Conservation (phyloP, 306 rosid genomes). For the Corylus heterophylla region DNA sequence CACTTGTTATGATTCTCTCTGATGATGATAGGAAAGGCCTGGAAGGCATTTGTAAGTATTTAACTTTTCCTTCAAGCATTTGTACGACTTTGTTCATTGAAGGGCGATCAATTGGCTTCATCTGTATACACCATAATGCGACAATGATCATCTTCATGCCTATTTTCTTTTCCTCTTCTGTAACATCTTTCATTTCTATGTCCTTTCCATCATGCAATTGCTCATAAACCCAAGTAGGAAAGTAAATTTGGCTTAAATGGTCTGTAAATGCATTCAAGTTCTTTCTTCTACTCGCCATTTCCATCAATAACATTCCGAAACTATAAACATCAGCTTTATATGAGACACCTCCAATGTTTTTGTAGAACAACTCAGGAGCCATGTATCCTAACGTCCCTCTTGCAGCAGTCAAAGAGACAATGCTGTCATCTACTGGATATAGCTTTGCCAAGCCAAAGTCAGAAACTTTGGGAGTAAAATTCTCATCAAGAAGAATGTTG, state of each 20-base stretch:
- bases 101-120: constrained; percentile 16
- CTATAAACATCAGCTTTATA: background rate
- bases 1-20: too few species aligned
- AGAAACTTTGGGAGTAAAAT: too few species aligned
- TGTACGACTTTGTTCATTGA: constrained; percentile 6
- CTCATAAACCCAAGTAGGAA: background rate
- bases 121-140: constrained; percentile 32
- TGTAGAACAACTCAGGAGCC: background rate
- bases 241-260: too few species aligned
- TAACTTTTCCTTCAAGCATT: constrained; percentile 15
- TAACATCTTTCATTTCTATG: too few species aligned
- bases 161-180: background rate
- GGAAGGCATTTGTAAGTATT: constrained; percentile 5
- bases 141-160: constrained; percentile 18
- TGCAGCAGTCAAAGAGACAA: too few species aligned
- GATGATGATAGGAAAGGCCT: constrained; percentile 3
- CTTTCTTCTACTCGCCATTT: background rate
- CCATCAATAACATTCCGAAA: background rate
- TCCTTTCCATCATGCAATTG: background rate
- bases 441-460: too few species aligned
- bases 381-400: too few species aligned
- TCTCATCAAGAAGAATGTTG: too few species aligned
- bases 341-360: background rate
- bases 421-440: too few species aligned
- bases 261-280: background rate